Evolutionary conservation across 2,329 filamentous ascomycete genomes (phyloP).

Genomic region (Thelonectria olida): DNA sequence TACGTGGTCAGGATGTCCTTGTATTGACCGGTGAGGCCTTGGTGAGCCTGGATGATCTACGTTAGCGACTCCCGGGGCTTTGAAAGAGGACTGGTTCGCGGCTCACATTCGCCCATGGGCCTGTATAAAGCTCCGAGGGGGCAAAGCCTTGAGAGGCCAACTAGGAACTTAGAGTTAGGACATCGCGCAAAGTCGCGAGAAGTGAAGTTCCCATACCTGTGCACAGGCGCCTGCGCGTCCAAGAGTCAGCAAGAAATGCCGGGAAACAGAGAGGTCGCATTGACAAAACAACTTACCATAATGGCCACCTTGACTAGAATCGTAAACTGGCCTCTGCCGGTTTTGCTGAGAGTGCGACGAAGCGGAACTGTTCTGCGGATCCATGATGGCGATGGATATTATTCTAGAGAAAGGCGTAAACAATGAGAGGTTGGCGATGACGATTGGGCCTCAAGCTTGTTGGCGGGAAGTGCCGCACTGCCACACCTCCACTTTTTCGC

Average conservation of each 20-base stretch:
- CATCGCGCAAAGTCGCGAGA: neutral
- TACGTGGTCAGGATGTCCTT: constrained; percentile 98
- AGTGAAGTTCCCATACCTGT: constrained; percentile 45
- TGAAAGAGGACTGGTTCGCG: neutral
- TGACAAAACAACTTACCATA: constrained; percentile 68
- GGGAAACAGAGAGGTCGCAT: neutral
- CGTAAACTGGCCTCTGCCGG: constrained; percentile 73
- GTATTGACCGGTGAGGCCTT: constrained; percentile 90
- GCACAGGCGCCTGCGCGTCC: constrained; percentile 55
- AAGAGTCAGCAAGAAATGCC: constrained; percentile 28
- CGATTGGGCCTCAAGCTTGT: constrained; percentile 35
- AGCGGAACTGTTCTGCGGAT: constrained; percentile 56
- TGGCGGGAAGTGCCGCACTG: constrained; percentile 9
- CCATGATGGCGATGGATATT: constrained; percentile 43
- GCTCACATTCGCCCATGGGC: constrained; percentile 92
- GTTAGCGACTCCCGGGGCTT: constrained; percentile 1
- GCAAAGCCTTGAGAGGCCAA: constrained; percentile 88
- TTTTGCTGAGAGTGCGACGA: constrained; percentile 65
- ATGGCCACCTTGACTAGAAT: constrained; percentile 77
- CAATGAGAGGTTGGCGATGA: constrained; percentile 31
- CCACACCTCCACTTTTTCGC: constrained; percentile 1
- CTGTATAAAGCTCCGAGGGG: constrained; percentile 92
- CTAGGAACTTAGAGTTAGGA: constrained; percentile 53
- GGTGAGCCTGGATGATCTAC: constrained; percentile 75
- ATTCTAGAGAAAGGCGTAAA: constrained; percentile 13